Base-by-base conservation (phyloP, 2,329 filamentous ascomycete species). In the Blastomyces silverae region DNA sequence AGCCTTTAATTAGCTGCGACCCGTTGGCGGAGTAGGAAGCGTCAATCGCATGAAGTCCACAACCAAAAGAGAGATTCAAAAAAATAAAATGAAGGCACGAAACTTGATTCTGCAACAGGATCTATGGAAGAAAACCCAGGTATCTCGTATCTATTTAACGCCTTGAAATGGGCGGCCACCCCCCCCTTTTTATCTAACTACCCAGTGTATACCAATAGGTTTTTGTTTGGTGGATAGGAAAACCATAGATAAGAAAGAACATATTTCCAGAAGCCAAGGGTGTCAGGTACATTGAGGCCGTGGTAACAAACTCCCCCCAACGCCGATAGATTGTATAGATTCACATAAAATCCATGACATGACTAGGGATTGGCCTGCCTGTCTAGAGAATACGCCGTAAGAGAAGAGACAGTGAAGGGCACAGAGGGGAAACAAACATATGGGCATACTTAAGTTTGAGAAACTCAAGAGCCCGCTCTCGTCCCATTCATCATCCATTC, bases 251-350 rank as follows among this genome's bases (percentile, higher is more conserved):
- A 25, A 28, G 28, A 8, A 42, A 25, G n/a, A 28, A 25, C n/a
- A 13, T 13, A 52, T 25, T 37, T 52, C 22, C 48, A 25, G 22
- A 52, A 52, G 13, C 22, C 42, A 44, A 20, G 15, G 15, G 17
- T 5, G 13, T 17, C 15, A 44, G 3, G 17, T 44, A 20, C 44
- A 48, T 8, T 8, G 20, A 48, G 20, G 44, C 20, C 46, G 46
- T 22, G 8, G 46, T 10, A 48, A 20, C 46, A 48, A 48, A n/a
- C 28, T 20, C 53, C 31, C 42, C 3, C 25, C 31, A 56, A 56
- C 53, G 53, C 53, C 53, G 53, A 57, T 22, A 57, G 17, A 57
- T 57, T 57, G 28, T 22, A 37, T 57, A 57, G 31, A 34, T 57
- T 57, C 48, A 25, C 48, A 46, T 46, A 46, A 39, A 39, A 39